Base-by-base conservation (phyloP, 2,329 filamentous ascomycete species). In the Arachnopeziza araneosa region DNA sequence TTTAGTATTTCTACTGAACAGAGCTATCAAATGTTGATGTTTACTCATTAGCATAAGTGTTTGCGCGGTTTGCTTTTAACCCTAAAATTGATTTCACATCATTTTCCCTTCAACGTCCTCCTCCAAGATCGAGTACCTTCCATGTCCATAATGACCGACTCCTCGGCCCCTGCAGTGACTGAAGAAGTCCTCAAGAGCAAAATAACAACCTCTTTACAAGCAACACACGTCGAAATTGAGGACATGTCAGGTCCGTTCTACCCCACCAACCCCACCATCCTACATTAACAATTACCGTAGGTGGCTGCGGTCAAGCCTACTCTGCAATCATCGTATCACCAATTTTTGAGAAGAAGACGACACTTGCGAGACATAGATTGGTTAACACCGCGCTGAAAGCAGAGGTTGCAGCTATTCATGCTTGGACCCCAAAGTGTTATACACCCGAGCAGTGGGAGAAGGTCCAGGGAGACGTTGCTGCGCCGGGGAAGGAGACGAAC, bases 191-290 rank as follows among this genome's bases (percentile, higher is more conserved):
- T 98, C 58, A 86, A 83, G 71, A 77, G 78, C 51, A 89, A 88
- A 61, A 81, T 97, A 67, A 82, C 80, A 48, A 79, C 88, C 68
- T 85, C 86, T 65, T 80, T 97, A 58, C 81, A 85, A 60, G 91
- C 92, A 23, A 80, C 82, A 26, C 84, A 96, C 77, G 91, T 96
- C 64, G 87, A 95, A 70, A 91, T 97, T 68, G 89, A 90, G 65
- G 93, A 98, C 77, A 86, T 96, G 80, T 96, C 92, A 65, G 93
- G 93, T 96, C 83, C 61, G 26, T 50, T 36, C 22, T 55, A 59
- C 56, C 59, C 62, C 60, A 61, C 49, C 63, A 56, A 61, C 60
- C 63, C 58, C 63, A 60, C 64, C 62, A 59, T 52, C 52, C 44
- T 32, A 26, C 30, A 49, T 26, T 51, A 52, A 60, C 17, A n/a